Evolutionary conservation across 257 asterid species (phyloP).

Genomic region (Przewalskia tangutica): DNA sequence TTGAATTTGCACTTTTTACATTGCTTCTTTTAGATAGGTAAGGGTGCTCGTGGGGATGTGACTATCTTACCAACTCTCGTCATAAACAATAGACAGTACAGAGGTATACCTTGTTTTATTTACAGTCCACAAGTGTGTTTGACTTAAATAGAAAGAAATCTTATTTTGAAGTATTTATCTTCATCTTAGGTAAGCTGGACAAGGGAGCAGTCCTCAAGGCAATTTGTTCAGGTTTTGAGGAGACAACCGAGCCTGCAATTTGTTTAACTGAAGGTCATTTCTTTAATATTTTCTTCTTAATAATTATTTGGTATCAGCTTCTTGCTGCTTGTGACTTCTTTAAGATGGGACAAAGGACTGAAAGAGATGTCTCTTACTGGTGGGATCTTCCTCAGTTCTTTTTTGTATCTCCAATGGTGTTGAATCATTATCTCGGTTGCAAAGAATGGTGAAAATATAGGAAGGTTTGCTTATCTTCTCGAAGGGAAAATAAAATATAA

Average conservation of each 20-base stretch:
- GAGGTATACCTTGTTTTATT: constrained; percentile 25
- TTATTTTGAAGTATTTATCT: background rate
- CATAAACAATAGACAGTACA: constrained; percentile 46
- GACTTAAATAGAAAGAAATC: background rate
- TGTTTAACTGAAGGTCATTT: constrained; percentile 39
- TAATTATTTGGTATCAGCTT: background rate
- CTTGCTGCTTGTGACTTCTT: background rate
- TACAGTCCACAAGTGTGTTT: background rate
- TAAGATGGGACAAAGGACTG: background rate
- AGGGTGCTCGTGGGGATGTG: constrained; percentile 55
- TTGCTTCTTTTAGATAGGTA: constrained; percentile 36
- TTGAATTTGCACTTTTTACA: background rate
- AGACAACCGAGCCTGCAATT: constrained; percentile 58
- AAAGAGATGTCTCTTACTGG: background rate
- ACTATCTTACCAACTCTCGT: constrained; percentile 63
- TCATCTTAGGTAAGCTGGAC: constrained; percentile 43
- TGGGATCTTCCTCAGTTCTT: background rate
- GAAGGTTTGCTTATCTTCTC: background rate
- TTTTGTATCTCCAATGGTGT: background rate
- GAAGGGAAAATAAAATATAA: background rate
- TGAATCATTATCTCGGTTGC: background rate
- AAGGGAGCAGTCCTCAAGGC: constrained; percentile 61
- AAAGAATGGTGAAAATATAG: background rate
- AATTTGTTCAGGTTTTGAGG: constrained; percentile 56
- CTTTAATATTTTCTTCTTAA: background rate